Percentiles rank a stretch among this genome's conserved stretches.
Evolutionary conservation across 768 basidiomycete species (phyloP).

Genomic region (Tubosaeta sp.): DNA sequence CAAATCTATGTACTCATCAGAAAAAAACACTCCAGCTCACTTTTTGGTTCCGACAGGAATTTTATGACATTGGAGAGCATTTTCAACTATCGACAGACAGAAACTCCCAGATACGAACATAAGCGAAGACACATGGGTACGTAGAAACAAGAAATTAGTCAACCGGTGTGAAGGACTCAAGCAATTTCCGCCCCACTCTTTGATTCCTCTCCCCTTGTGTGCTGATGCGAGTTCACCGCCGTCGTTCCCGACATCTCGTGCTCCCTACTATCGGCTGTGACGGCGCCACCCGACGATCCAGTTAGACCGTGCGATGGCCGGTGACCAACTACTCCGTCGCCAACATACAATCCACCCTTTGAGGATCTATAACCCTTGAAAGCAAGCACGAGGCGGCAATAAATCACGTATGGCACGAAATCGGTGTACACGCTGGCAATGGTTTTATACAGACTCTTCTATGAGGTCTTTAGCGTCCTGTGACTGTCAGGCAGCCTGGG

Average conservation of each 20-base stretch:
- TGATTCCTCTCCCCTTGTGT: background rate
- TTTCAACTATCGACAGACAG: no score
- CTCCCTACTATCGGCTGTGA: background rate
- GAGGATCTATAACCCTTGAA: background rate
- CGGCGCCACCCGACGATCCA: background rate
- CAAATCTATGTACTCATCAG: constrained; percentile 20
- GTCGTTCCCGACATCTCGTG: background rate
- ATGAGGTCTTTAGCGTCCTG: background rate
- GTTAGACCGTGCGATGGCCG: background rate
- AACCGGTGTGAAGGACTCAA: background rate
- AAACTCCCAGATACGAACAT: no score
- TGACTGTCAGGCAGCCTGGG: no score
- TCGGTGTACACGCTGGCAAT: background rate
- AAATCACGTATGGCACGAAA: constrained; percentile 8
- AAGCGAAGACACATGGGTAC: no score
- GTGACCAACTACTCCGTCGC: background rate
- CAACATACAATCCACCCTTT: background rate
- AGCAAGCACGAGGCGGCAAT: constrained; percentile 4
- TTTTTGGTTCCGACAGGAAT: no score
- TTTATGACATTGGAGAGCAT: no score
- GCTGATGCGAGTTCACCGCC: background rate
- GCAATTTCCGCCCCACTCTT: background rate
- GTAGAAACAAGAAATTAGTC: no score
- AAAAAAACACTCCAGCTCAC: background rate
- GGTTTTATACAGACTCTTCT: background rate